Evolutionary conservation across 495 filamentous ascomycete species (phyloP), one percentile per base, ranked within the genome.

Genomic region (Penicillium bialowiezense): DNA sequence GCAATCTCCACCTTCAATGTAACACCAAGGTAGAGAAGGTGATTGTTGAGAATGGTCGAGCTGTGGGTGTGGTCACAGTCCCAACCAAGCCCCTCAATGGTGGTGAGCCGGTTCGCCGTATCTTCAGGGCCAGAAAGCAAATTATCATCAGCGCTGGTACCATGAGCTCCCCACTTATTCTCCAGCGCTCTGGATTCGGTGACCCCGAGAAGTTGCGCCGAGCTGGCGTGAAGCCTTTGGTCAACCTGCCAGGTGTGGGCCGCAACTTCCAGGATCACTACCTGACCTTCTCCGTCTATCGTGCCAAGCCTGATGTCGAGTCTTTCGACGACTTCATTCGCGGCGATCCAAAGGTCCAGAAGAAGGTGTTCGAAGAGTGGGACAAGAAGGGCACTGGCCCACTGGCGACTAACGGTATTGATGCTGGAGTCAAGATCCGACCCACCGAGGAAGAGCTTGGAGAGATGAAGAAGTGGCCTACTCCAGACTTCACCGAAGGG

Each of bases 191-290:
- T 48, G 83, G 85, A 50, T 80, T 88, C 38, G 75, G 68, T 45
- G 82, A 90, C 64, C 79, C 87, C n/a, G 75, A 85, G 63, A 90
- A 88, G 68, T 77, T 92, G 17, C 80, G 78, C 47, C 74, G 74
- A 29, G 86, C 75, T 21, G 86, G 88, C 8, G 83, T 91, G 46
- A 71, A 85, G 69, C 86, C 86, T 14, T 69, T 88, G 13, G 79
- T 90, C 48, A 78, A 92, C 55, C 80, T 91, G n/a, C 88, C 88
- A 0, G 88, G 88, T 31, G 87, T 92, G 41, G 88, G 87, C 47
- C 75, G 84, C 24, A 91, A 91, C 67, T 91, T 90, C 78, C 88
- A 91, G 62, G 87, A 91, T 64, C 88, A 92, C 54, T 90, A 93
- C 61, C 78, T 93, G 26, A 89, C 85, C 2, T 90, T 91, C 64